phyloP scores from a whole-genome alignment of 768 basidiomycete species.

The Agrocybe pediades region DNA sequence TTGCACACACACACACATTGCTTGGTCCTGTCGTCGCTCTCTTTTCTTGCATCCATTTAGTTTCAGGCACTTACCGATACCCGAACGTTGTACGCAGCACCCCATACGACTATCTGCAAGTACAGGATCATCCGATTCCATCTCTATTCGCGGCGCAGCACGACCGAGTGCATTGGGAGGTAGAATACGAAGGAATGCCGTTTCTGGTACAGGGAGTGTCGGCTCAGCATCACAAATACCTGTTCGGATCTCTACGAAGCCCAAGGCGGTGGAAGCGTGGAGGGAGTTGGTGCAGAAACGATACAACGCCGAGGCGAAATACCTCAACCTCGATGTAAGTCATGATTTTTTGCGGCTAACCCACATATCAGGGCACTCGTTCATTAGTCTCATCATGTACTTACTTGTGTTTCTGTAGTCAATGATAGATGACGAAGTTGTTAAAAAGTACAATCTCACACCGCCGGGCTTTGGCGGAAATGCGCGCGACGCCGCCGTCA shows the following conservation, averaged over 20 bases:
- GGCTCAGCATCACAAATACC: conserved; percentile 21
- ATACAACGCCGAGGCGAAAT: conserved; percentile 68
- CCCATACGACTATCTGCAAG: conserved; percentile 28
- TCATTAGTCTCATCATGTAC: conserved; percentile 12
- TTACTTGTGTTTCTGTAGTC: conserved; percentile 46
- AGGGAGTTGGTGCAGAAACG: conserved; percentile 71
- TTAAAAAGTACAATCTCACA: conserved; percentile 69
- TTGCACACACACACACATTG: conserved; percentile 29
- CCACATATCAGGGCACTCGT: conserved; percentile 17
- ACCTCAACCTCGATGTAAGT: conserved; percentile 83
- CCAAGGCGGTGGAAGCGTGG: conserved; percentile 67
- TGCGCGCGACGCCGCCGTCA: conserved; percentile 70
- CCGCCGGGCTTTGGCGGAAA: conserved; percentile 74
- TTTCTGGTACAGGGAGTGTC: conserved; percentile 21
- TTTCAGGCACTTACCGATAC: conserved; percentile 37
- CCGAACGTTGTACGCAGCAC: conserved; percentile 36
- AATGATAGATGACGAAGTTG: conserved; percentile 75
- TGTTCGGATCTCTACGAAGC: conserved; percentile 18
- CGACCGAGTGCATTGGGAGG: conserved; percentile 48
- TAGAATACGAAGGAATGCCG: conserved; percentile 62
- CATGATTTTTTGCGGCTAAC: conserved; percentile 2
- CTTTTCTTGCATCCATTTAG: conserved; percentile 34
- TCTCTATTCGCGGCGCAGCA: conserved; percentile 66
- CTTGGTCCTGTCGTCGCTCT: conserved; percentile 38
- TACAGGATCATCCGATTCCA: conserved; percentile 49